These are phyloP conservation scores for Cladosporium sp. DNA, from an alignment of 2,329 filamentous ascomycete species.

Conservation along the genomic window DNA sequence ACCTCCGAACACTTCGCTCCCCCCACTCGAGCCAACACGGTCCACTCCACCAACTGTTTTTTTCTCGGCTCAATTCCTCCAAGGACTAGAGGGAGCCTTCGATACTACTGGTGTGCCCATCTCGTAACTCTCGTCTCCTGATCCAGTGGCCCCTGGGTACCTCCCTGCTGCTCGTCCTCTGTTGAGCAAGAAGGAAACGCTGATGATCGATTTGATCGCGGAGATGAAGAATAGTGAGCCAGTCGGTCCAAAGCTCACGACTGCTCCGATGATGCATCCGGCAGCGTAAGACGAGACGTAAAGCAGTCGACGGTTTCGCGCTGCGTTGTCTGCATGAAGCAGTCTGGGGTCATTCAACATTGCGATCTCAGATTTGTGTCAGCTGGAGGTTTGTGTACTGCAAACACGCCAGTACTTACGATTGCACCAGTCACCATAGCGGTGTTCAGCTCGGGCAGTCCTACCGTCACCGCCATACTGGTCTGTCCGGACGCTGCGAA, in stretches of 20 bases:
- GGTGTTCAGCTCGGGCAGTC: conserved; percentile 27
- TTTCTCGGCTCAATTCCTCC: conserved; percentile 20
- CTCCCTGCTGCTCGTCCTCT: conserved; percentile 6
- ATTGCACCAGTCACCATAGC: conserved; percentile 30
- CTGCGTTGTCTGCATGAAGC: conserved; percentile 19
- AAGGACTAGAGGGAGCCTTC: conserved; percentile 21
- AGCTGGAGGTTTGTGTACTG: not conserved
- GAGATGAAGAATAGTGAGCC: conserved; percentile 23
- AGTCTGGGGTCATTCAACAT: conserved; percentile 21
- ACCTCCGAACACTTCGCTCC: not conserved
- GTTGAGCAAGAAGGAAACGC: conserved; percentile 27
- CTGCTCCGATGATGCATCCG: conserved; percentile 25
- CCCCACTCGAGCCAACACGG: not conserved
- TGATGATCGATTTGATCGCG: conserved; percentile 23
- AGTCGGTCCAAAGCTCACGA: conserved; percentile 2
- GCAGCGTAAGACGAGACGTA: conserved; percentile 22
- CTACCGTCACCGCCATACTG: conserved; percentile 22
- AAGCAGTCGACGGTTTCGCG: not conserved
- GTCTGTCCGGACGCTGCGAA: conserved; percentile 25
- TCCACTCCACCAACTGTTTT: not conserved
- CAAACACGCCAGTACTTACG: not conserved
- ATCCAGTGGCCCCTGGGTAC: not conserved
- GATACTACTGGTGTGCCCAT: conserved; percentile 18
- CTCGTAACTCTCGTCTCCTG: not conserved
- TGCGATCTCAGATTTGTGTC: conserved; percentile 10